These are phyloP conservation scores for Suillus weaverae DNA, from an alignment of 768 basidiomycete species.

Conservation along the genomic window DNA sequence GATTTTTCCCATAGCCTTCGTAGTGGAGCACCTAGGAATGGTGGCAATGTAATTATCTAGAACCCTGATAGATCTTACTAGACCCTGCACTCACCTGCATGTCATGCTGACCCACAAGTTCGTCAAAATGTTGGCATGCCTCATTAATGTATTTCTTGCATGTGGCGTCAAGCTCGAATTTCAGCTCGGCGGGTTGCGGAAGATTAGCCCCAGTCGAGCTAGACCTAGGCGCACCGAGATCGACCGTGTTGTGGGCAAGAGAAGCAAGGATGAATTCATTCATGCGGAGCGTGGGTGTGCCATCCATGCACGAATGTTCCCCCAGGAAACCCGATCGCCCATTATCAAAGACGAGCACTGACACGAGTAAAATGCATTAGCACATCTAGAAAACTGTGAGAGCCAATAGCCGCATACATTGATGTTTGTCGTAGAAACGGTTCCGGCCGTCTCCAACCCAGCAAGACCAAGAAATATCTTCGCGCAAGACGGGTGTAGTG, in stretches of 20 bases:
- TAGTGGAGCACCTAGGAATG: slow-evolving; percentile 69
- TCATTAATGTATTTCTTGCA: slow-evolving; percentile 52
- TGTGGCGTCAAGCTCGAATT: slow-evolving; percentile 63
- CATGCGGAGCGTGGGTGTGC: slow-evolving; percentile 91
- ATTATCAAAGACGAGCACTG: slow-evolving; percentile 93
- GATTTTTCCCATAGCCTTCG: slow-evolving; percentile 83
- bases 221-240: slow-evolving; percentile 60
- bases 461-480: slow-evolving; percentile 75
- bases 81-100: slow-evolving; percentile 53
- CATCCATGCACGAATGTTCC: slow-evolving; percentile 89
- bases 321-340: slow-evolving; percentile 93
- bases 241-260: slow-evolving; percentile 68
- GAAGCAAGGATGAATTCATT: slow-evolving; percentile 91
- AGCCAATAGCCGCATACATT: slow-evolving; percentile 51
- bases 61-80: not conserved
- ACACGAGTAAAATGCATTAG: not conserved
- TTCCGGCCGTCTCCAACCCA: slow-evolving; percentile 93
- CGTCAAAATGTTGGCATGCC: slow-evolving; percentile 70
- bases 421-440: slow-evolving; percentile 96
- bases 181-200: slow-evolving; percentile 62
- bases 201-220: slow-evolving; percentile 40
- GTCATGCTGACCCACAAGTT: slow-evolving; percentile 76
- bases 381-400: slow-evolving; percentile 7
- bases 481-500: slow-evolving; percentile 73
- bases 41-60: not conserved